Base-by-base conservation (phyloP, 192 early-diverging fungal species). In the Jimgerdemannia flammicorona region DNA sequence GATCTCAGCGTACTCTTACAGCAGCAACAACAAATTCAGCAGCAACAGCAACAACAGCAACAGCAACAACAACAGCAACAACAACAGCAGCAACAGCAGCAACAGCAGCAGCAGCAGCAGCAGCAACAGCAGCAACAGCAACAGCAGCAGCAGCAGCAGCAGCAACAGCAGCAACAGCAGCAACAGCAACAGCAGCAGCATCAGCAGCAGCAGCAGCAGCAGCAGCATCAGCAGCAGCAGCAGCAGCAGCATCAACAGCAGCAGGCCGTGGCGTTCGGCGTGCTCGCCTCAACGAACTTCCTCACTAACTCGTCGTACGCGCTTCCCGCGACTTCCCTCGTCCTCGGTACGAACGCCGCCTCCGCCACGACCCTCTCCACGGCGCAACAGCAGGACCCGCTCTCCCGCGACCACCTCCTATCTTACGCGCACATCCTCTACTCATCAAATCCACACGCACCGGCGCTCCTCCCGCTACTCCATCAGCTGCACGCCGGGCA, bases 341-440 rank as follows among this genome's bases (percentile, higher is more conserved):
- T 64, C 69, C 70, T 71, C 65, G 11, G 44, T 29, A 29, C 29
- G 29, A 29, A 29, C 29, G 29, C 29, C 29, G 29, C 29, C 29
- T 29, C 29, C 29, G 29, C 29, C 29, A 29, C 29, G 29, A 29
- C 29, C 29, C 29, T 29, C 29, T 65, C 40, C 67, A 68, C 19
- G 40, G 19, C 67, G 40, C 40, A 68, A 19, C 67, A 68, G 29
- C 19, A 68, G 1, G 29, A 68, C 19, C 67, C 67, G 40, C 19
- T 41, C 8, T 68, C 67, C 19, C 84, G 88, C 71, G 91, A 92
- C 75, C 88, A 86, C 66, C 74, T 91, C 10, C 78, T 92, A 73
- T 80, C 88, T 20, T 86, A 88, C 69, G 88, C 89, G 6, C 91
- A 92, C 73, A 79, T 74, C 69, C 72, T 93, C 17, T 91, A 94